Evolutionary conservation across 768 basidiomycete species (phyloP), one percentile per base, ranked within the genome.

Genomic region (Vararia minispora): DNA sequence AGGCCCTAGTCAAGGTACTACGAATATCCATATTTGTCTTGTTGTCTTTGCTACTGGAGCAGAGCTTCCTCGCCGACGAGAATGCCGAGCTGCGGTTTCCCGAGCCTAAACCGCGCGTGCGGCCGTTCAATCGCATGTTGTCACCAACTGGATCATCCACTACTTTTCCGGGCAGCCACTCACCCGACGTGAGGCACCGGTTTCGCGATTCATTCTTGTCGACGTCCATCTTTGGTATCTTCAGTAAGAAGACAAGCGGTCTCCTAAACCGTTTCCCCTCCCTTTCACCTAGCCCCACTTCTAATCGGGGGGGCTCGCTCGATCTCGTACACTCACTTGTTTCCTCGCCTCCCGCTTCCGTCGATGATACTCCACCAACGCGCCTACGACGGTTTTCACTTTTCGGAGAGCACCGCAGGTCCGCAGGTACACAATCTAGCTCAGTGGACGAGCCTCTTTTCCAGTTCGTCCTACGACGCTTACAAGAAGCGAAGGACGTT

Each of bases 41-140:
- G 47, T 62, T 78, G 1, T 73, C 76, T 1, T 62, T 78, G 24
- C 43, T 76, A 4, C 68, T 81, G 12, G 79, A 81, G 48, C 76
- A 79, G 49, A 64, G 69, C 26, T 53, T 79, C 4, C 62, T 80
- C 21, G 39, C 57, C 4, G 64, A 76, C 52, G 73, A 67, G 1
- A 56, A 65, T 34, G 64, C 77, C n/a, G 52, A 56, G 6, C 55
- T 80, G 24, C 58, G 54, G 24, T 69, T 64, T 37, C 65, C 68
- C 4, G 52, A 54, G 49, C 56, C 41, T 55, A 55, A 17, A 50
- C 55, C 40, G 37, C 56, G n/a, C 37, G 55, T 28, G 22, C 20
- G 39, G 16, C 13, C 14, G 20, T 27, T 18, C 35, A 36, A 17
- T 13, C 28, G 9, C 17, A 11, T 35, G 31, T 34, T 42, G 7